Evolutionary conservation across 1,139 yeast species (phyloP).

Genomic region (Geotrichum macrosporum): DNA sequence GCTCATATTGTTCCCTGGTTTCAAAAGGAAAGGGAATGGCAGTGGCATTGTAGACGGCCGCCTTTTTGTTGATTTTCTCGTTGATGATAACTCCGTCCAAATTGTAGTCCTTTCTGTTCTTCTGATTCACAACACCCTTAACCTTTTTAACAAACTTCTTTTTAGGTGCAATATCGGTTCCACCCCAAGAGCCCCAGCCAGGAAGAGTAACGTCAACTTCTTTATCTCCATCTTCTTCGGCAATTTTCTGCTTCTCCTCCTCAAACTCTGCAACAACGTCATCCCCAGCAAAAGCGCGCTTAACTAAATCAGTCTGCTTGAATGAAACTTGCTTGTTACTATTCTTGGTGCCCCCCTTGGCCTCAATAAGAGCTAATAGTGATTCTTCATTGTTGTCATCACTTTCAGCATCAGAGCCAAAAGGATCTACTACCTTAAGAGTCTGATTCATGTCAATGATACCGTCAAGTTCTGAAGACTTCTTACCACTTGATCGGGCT

Average conservation of each 20-base stretch:
- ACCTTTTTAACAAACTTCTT: conserved; percentile 58
- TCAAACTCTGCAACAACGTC: conserved; percentile 78
- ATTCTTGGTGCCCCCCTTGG: conserved; percentile 30
- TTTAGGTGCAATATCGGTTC: conserved; percentile 43
- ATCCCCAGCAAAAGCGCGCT: conserved; percentile 96
- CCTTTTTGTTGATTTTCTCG: conserved; percentile 80
- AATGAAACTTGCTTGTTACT: conserved; percentile 44
- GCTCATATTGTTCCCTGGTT: conserved; percentile 88
- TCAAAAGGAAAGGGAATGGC: conserved; percentile 94
- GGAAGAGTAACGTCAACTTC: conserved; percentile 83
- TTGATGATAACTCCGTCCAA: conserved; percentile 80
- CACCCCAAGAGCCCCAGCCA: conserved; percentile 70
- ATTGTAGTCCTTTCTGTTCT: conserved; percentile 72
- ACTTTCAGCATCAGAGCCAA: conserved; percentile 32
- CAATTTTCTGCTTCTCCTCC: conserved; percentile 64
- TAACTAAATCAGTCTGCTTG: conserved; percentile 74
- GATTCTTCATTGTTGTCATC: conserved; percentile 37
- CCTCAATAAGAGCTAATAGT: conserved; percentile 29
- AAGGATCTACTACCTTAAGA: conserved; percentile 46
- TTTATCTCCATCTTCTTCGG: conserved; percentile 78
- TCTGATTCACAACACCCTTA: conserved; percentile 63
- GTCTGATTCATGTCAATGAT: conserved; percentile 48
- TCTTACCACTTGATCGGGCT: conserved; percentile 44
- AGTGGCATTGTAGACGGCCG: conserved; percentile 74
- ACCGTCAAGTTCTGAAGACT: conserved; percentile 40